phyloP scores from a whole-genome alignment of 2,329 filamentous ascomycete species.

The Fusarium multiceps region DNA sequence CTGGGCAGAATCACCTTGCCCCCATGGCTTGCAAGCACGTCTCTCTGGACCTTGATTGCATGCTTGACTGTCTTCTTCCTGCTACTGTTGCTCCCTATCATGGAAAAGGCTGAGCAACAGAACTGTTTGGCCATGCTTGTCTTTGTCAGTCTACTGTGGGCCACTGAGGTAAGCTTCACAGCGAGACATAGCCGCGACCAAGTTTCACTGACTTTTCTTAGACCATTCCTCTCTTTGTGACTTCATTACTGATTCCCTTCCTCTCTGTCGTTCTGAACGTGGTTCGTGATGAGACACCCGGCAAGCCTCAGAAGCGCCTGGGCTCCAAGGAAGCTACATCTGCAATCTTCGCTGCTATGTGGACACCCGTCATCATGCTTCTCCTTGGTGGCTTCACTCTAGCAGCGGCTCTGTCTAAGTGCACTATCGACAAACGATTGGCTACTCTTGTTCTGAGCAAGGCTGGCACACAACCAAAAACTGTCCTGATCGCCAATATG shows the following conservation, averaged over 20 bases:
- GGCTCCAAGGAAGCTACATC: constrained; percentile 82
- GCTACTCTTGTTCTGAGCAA: constrained; percentile 96
- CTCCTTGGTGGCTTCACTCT: constrained; percentile 95
- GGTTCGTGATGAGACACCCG: constrained; percentile 75
- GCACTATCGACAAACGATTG: constrained; percentile 97
- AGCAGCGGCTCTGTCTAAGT: constrained; percentile 93
- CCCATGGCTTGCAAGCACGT: constrained; percentile 83
- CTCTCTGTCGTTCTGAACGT: constrained; percentile 88
- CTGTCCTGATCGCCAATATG: constrained; percentile 97
- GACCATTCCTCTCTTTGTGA: constrained; percentile 97
- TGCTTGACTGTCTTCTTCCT: constrained; percentile 79
- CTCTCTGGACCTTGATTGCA: constrained; percentile 79
- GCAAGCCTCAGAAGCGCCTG: constrained; percentile 72
- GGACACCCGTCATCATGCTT: constrained; percentile 99
- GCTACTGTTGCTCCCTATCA: constrained; percentile 81
- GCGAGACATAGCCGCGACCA: neutral
- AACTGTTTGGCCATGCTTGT: constrained; percentile 95
- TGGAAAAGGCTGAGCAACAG: constrained; percentile 90
- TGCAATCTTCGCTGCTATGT: constrained; percentile 95
- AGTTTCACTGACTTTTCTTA: constrained; percentile 50
- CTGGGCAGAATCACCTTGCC: constrained; percentile 82
- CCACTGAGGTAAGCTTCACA: constrained; percentile 78
- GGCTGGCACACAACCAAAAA: constrained; percentile 88
- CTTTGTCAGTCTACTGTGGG: constrained; percentile 95
- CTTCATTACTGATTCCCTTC: constrained; percentile 92